Base-by-base conservation (phyloP, 2,329 filamentous ascomycete genomes). In the Fusarium beomiforme region DNA sequence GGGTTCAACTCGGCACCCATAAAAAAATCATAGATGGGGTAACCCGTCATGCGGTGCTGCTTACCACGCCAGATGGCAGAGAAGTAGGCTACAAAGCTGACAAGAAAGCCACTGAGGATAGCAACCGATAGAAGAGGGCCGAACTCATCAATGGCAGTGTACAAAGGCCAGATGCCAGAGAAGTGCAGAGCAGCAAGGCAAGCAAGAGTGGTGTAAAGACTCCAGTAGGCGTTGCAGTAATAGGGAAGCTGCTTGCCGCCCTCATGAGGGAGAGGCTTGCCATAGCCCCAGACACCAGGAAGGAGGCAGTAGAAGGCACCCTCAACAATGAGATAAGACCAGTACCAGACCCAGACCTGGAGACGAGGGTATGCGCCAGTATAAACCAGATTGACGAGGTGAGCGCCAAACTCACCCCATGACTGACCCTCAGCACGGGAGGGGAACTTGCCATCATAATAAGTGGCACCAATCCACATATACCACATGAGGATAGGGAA, bases 401-500 rank as follows among this genome's bases (percentile, higher is more conserved):
- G 91, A 63, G 85, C 82, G 59, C 88, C 85, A 79, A 98, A 98
- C 21, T 95, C 90, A 16, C 78, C 73, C 79, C 89, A 89, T 74
- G 86, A 90, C 85, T 97, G 87, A 43, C 88, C 92, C 44, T 88
- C 79, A 4, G 83, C 83, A 3, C 90, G 92, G 44, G 84, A 83
- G 19, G 96, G 96, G 55, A 97, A 86, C 70, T 92, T 90, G 75
- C 95, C 95, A 79, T 94, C 85, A 83, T 98, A 99, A 84, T 95
- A 97, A 53, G 91, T 95, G 36, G 95, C 93, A 54, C 96, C 96
- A 81, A 97, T 91, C 95, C 95, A 98, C 95, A 99, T 97, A 84
- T 98, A 98, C 88, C 93, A 98, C 95, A 98, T 98, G 76, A 99
- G 88, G 39, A 91, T 69, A n/a, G 96, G 96, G 82, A 98, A 99